These are phyloP conservation scores for Myrica gale DNA, from an alignment of 306 rosid species.

Conservation along the genomic window DNA sequence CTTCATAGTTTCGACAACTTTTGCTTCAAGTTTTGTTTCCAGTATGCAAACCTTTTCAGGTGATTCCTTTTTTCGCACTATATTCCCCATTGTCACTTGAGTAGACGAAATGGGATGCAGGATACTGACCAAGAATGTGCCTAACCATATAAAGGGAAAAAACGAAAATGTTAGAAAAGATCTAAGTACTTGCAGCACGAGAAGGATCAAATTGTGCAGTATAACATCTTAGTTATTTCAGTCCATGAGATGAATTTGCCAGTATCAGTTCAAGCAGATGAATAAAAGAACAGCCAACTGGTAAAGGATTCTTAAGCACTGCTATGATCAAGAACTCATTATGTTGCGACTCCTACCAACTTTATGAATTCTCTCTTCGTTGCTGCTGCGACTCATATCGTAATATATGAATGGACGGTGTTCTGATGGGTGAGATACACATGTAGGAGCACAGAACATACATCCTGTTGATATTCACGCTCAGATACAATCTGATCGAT, in stretches of 20 bases:
- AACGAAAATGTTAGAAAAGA: background rate
- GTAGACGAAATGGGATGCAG: constrained; percentile 25
- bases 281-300: background rate
- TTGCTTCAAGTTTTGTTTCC: constrained; percentile 77
- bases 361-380: background rate
- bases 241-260: background rate
- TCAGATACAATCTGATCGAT: background rate
- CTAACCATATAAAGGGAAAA: constrained; percentile 18
- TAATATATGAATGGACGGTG: background rate
- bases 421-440: background rate
- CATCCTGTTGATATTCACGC: background rate
- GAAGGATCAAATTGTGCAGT: background rate
- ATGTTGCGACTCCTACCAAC: background rate
- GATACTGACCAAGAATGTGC: constrained; percentile 19
- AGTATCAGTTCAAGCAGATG: background rate
- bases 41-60: constrained; percentile 33
- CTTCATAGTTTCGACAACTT: constrained; percentile 75
- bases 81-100: constrained; percentile 62
- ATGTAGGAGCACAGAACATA: background rate
- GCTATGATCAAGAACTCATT: background rate
- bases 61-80: constrained; percentile 49
- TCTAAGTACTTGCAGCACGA: background rate
- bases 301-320: background rate
- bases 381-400: background rate
- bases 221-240: background rate